Conservation (phyloP, 1,284 basidiomycete genomes). For the Uromyces viciae-fabae region DNA sequence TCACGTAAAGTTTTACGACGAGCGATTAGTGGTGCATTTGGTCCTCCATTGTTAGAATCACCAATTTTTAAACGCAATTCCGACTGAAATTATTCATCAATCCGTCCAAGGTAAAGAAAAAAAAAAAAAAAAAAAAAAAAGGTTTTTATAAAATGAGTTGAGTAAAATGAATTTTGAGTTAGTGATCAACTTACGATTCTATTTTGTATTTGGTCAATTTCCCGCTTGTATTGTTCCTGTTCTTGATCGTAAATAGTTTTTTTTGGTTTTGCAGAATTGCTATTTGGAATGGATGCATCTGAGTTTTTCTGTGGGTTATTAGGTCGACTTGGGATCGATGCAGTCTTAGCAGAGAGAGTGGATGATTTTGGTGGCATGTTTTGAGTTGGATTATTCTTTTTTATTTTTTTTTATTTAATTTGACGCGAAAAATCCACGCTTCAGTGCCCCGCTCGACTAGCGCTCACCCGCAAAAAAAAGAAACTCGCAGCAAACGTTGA, state of each 20-base stretch:
- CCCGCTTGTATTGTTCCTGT: constrained; percentile 16
- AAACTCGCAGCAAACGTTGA: background rate
- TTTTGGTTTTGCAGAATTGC: background rate
- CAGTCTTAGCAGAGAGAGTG: background rate
- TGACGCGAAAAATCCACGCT: too few species aligned
- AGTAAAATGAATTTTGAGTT: too few species aligned
- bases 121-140: too few species aligned
- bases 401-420: too few species aligned
- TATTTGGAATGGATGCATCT: background rate
- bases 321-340: constrained; percentile 11
- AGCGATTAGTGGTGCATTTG: constrained; percentile 62
- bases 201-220: constrained; percentile 10
- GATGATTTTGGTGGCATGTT: constrained; percentile 7
- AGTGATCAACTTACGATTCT: background rate
- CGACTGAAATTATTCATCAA: background rate
- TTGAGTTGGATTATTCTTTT: background rate
- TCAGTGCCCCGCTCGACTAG: too few species aligned
- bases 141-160: too few species aligned
- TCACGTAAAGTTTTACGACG: constrained; percentile 69
- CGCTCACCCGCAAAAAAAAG: too few species aligned
- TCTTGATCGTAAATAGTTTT: constrained; percentile 14
- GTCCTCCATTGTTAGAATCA: constrained; percentile 49
- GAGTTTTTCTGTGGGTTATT: background rate
- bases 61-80: constrained; percentile 41
- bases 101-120: background rate